Conservation (phyloP, 768 basidiomycete genomes). For the Podaxis sp. region DNA sequence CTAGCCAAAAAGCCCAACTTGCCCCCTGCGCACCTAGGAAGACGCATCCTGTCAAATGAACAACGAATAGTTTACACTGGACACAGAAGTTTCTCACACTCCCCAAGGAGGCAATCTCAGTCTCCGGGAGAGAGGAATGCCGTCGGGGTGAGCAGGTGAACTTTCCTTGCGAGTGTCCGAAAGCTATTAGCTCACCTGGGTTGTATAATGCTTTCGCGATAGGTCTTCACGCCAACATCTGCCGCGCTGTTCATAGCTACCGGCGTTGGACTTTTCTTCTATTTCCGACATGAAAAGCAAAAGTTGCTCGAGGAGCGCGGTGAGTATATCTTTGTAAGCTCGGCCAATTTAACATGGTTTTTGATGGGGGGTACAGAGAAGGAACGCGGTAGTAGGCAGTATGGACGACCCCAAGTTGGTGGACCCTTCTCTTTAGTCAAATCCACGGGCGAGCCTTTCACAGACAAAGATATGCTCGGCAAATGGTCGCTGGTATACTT, state of each 20-base stretch:
- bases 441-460: slow-evolving; percentile 67
- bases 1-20: background rate
- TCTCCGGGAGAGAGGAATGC: slow-evolving; percentile 4
- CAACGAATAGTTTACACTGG: background rate
- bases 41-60: background rate
- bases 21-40: background rate
- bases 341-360: background rate
- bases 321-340: slow-evolving; percentile 31
- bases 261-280: slow-evolving; percentile 79
- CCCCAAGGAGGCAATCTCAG: slow-evolving; percentile 7
- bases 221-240: slow-evolving; percentile 93
- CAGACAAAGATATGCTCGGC: slow-evolving; percentile 80
- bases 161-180: background rate
- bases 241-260: slow-evolving; percentile 83
- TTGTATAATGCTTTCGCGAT: background rate
- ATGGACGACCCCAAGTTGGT: slow-evolving; percentile 86
- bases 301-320: slow-evolving; percentile 75
- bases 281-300: slow-evolving; percentile 87
- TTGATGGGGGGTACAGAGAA: slow-evolving; percentile 47
- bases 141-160: slow-evolving; percentile 11
- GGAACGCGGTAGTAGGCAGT: slow-evolving; percentile 67
- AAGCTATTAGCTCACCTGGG: background rate
- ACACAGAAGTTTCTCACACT: background rate
- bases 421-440: slow-evolving; percentile 82
- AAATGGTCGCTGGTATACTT: slow-evolving; percentile 95